Evolutionary conservation across 1,284 basidiomycete genomes (phyloP).

Genomic region (Stygiomarasmius scandens): DNA sequence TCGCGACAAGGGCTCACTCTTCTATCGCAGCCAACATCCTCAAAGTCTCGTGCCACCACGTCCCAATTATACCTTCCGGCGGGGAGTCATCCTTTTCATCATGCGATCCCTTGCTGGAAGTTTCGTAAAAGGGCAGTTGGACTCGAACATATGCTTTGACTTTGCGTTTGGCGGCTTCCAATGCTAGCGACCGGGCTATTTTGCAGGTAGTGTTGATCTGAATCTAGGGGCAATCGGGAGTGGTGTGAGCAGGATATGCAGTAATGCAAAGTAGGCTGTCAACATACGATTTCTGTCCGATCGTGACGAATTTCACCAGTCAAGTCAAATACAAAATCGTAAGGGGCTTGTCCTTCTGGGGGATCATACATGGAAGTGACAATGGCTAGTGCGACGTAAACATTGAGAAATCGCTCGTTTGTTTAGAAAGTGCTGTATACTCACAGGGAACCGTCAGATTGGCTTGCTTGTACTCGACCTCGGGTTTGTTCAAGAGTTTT

Average conservation of each 20-base stretch:
- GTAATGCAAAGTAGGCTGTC: background rate
- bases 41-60: conserved; percentile 90
- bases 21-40: conserved; percentile 76
- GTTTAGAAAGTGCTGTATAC: conserved; percentile 26
- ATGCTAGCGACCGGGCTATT: conserved; percentile 68
- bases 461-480: conserved; percentile 80
- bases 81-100: conserved; percentile 78
- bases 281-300: conserved; percentile 71
- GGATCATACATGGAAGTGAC: conserved; percentile 72
- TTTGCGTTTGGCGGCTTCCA: conserved; percentile 66
- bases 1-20: conserved; percentile 47
- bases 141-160: conserved; percentile 80
- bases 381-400: conserved; percentile 48
- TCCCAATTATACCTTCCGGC: conserved; percentile 73
- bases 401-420: conserved; percentile 2
- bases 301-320: conserved; percentile 82
- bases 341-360: conserved; percentile 63
- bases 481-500: conserved; percentile 62
- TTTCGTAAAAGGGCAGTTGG: conserved; percentile 84
- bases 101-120: conserved; percentile 64
- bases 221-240: conserved; percentile 45
- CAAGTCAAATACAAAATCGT: conserved; percentile 79
- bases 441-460: conserved; percentile 76
- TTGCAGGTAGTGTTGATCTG: conserved; percentile 81
- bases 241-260: conserved; percentile 10